Evolutionary conservation across 1,284 basidiomycete species (phyloP).

Genomic region (Gomphus bonarii): DNA sequence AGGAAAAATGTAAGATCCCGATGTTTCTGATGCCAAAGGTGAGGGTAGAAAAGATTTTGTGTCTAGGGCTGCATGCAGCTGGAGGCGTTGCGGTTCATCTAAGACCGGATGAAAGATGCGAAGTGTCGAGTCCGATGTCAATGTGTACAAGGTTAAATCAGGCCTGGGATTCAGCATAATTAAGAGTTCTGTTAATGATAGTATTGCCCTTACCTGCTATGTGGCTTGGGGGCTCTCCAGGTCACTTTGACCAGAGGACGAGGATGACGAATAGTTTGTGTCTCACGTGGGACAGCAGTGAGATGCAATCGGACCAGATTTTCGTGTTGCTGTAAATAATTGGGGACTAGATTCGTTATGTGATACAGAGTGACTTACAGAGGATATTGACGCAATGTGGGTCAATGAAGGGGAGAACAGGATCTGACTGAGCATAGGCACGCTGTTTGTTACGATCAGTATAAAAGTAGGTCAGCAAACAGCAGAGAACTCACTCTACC

Average conservation of each 20-base stretch:
- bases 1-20: conserved; percentile 48
- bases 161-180: conserved; percentile 33
- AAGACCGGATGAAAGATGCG: conserved; percentile 83
- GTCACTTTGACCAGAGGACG: conserved; percentile 49
- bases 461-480: background rate
- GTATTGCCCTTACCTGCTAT: conserved; percentile 41
- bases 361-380: conserved; percentile 29
- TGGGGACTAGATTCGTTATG: background rate
- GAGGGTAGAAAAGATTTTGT: conserved; percentile 42
- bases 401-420: conserved; percentile 66
- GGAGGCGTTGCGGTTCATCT: conserved; percentile 76
- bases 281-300: conserved; percentile 59
- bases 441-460: conserved; percentile 20
- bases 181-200: background rate
- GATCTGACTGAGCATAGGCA: conserved; percentile 37
- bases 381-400: conserved; percentile 56
- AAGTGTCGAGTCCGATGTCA: conserved; percentile 64
- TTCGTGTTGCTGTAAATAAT: conserved; percentile 34
- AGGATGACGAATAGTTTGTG: conserved; percentile 57
- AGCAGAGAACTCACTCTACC: conserved; percentile 35
- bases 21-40: conserved; percentile 24
- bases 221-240: conserved; percentile 58
- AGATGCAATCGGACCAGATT: conserved; percentile 53
- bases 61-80: conserved; percentile 72
- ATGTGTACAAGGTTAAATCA: conserved; percentile 67